Evolutionary conservation across 371 early-diverging fungal genomes (phyloP).

Genomic region (Choanephora cucurbitarum): DNA sequence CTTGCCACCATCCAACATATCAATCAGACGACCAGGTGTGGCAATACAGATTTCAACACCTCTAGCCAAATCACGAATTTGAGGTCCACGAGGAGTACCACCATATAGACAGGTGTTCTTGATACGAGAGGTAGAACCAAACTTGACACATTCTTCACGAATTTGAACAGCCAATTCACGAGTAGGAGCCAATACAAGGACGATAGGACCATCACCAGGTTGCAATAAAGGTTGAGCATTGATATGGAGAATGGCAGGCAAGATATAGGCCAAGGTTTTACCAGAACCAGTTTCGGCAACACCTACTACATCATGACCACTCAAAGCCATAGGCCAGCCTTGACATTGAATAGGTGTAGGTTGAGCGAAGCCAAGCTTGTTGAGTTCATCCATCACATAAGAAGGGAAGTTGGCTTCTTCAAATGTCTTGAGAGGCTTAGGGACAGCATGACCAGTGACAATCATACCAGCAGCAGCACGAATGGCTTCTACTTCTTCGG

Average conservation of each 20-base stretch:
- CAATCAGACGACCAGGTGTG: conserved; percentile 99
- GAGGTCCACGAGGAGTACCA: conserved; percentile 95
- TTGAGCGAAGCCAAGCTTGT: conserved; percentile 78
- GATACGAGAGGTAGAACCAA: conserved; percentile 85
- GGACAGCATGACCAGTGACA: conserved; percentile 68
- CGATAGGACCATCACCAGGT: conserved; percentile 98
- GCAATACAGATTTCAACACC: conserved; percentile 99
- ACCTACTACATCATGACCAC: conserved; percentile 97
- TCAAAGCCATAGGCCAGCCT: conserved; percentile 99
- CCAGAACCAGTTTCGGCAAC: conserved; percentile 99
- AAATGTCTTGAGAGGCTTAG: conserved; percentile 83
- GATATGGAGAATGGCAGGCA: conserved; percentile 99
- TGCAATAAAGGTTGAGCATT: conserved; percentile 95
- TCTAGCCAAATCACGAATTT: conserved; percentile 85
- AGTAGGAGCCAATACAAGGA: conserved; percentile 92
- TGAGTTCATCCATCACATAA: conserved; percentile 86
- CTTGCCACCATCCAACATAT: conserved; percentile 89
- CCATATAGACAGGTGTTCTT: conserved; percentile 96
- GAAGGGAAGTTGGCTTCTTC: conserved; percentile 83
- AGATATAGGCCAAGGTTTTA: conserved; percentile 96
- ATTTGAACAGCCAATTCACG: conserved; percentile 95
- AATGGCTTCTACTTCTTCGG: conserved; percentile 65
- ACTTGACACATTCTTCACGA: conserved; percentile 91
- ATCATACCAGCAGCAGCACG: conserved; percentile 73
- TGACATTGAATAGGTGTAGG: conserved; percentile 99